Conservation (phyloP, 768 basidiomycete species). For the Cyclocybe cylindracea region DNA sequence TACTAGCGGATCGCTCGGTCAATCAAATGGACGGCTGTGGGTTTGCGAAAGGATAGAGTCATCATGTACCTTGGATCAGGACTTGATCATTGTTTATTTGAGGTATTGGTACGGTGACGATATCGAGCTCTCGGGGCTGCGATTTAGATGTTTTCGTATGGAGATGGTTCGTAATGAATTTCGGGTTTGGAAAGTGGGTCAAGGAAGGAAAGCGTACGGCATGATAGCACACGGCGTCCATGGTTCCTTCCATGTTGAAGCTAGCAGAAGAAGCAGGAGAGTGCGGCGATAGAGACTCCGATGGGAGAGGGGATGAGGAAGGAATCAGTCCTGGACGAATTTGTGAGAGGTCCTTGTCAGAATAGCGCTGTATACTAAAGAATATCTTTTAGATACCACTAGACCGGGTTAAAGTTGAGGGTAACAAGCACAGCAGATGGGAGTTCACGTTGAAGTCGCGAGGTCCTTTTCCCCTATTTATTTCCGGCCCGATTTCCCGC, state of each 20-base stretch:
- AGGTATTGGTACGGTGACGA: constrained; percentile 53
- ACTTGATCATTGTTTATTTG: constrained; percentile 55
- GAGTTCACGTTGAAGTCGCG: no score
- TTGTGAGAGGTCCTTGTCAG: no score
- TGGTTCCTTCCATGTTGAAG: constrained; percentile 14
- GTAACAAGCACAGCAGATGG: no score
- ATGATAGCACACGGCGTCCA: constrained; percentile 53
- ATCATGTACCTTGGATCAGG: constrained; percentile 51
- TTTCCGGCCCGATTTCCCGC: no score
- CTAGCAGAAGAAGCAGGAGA: no score
- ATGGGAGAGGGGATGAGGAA: no score
- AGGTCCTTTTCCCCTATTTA: no score
- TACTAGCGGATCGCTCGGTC: constrained; percentile 19
- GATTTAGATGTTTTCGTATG: neutral
- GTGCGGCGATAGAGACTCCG: no score
- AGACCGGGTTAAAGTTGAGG: no score
- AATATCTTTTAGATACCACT: no score
- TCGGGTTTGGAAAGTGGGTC: neutral
- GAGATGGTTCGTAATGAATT: neutral
- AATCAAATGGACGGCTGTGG: neutral
- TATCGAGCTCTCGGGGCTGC: constrained; percentile 52
- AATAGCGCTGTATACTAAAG: no score
- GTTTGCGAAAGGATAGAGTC: neutral
- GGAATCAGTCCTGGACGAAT: no score
- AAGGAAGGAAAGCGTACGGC: constrained; percentile 26